Evolutionary conservation across 2,329 filamentous ascomycete genomes (phyloP), one percentile per base, ranked within the genome.

Genomic region (Phialophora expanda): DNA sequence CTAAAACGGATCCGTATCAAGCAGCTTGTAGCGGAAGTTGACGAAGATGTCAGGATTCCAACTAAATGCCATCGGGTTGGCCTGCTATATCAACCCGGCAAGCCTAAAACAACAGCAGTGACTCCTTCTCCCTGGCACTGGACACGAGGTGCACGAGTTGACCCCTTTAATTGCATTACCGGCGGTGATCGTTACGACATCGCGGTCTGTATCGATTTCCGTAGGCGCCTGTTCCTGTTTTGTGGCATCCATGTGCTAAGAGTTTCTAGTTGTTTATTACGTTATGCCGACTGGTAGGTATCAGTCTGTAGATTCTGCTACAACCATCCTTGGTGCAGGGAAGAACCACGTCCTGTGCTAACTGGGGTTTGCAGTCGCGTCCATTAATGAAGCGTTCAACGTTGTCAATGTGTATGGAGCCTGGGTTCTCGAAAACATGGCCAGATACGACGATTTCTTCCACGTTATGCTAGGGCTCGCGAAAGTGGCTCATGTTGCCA

Each of bases 371-470:
- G 28, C 24, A 58, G 56, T 58, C 20, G 56, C 56, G 5, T 58
- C 56, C 9, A 58, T 58, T 38, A 30, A 58, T 24, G 56, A 58
- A 58, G 56, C 38, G 3, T 58, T 30, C 41, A 58, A 58, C 12
- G 56, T 48, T n/a, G 56, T 30, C 41, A 48, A 48, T 14, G 38
- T 58, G 14, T 48, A 58, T 12, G 38, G 56, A 22, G 22, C 17
- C 9, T 58, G 56, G 56, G 41, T 48, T 1, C 56, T 58, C 41
- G 56, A 48, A 34, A 58, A 48, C 17, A 58, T 58, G 20, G 38
- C 56, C 11, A 58, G 28, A 30, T 48, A 58, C 22, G 38, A 58
- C 24, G 56, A 58, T 38, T 58, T 58, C 41, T 48, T 58, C 12
- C 56, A 58, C 56, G 26, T 58, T 8, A 12, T 58, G 20, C 56